Base-by-base conservation (phyloP, 2,329 filamentous ascomycete genomes). In the Phoma sp. region DNA sequence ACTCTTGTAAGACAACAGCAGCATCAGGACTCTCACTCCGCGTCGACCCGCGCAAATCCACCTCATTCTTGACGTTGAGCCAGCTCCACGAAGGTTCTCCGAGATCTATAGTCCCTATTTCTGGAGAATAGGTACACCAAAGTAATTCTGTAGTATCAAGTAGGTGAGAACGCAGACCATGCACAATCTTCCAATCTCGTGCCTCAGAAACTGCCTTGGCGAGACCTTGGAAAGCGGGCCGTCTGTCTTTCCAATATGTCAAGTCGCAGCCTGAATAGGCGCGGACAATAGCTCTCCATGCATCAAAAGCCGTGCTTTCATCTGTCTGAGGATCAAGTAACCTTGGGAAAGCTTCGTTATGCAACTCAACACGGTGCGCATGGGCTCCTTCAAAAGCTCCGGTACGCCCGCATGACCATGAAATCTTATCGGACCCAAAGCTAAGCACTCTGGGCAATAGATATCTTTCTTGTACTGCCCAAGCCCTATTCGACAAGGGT, bases 381-480 rank as follows among this genome's bases (percentile, higher is more conserved):
- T 12, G 0, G 19, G 43, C 24, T 4, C 33, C 43, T 21, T 46
- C 32, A 10, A 8, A 46, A 13, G 24, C 32, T 29, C 37, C 24
- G 10, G 32, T 21, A 37, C 43, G 43, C n/a, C 43, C 31, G 10
- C 45, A 48, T 12, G 25, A 12, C 45, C 45, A 48, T 22, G 46
- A 49, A 8, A 49, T n/a, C 5, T 15, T 33, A 19, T 49, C 31
- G 15, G 31, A 40, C 2, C 48, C 38, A 22, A 44, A 44, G 15
- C 36, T 33, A 15, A 51, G 48, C 9, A 33, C 22, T 7, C 48
- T 43, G 37, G 48, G 32, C 1, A 43, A 33, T 8, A 54, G 13
- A 6, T 7, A 33, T 31, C 19, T 25, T 45, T 53, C 43, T 36
- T 53, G 50, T 13, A 53, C 25, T 24, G 36, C 50, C 50, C 50